Base-by-base conservation (phyloP, 2,329 filamentous ascomycete genomes). In the Lachnellula cervina region DNA sequence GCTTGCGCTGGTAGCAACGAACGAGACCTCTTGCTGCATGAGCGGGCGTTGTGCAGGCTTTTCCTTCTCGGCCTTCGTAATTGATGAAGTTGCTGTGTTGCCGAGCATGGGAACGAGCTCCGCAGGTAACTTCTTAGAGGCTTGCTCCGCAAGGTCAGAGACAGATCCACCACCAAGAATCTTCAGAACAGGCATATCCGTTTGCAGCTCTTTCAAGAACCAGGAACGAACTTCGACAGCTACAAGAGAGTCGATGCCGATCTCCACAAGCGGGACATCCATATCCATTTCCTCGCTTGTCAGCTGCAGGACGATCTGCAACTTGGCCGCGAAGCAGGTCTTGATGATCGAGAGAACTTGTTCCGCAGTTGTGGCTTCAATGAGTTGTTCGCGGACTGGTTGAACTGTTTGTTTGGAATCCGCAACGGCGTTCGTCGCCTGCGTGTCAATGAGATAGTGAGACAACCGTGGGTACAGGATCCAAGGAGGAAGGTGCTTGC, bases 181-280 rank as follows among this genome's bases (percentile, higher is more conserved):
- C 55, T 76, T 76, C 3, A 80, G 65, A 2, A 80, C 72, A 0
- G 76, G 74, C 0, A 80, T 70, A 46, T 80, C 73, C 0, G 74
- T 64, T 0, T 73, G 57, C 0, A 79, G 46, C 38, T 75, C 67
- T 52, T 77, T 76, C n/a, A 73, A 40, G 56, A 80, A 76, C 78
- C 78, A 81, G 0, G 71, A 63, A 1, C 77, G 57, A 5, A 62
- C 25, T 38, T 62, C 59, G 17, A 62, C 59, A 17, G 55, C 59
- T 23, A 62, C 38, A 13, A 62, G 43, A 38, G 57, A 60, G 23
- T 62, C 59, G 14, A 72, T 3, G 76, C 71, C 66, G 9, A 71
- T 64, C 48, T 74, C 70, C 3, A 62, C 59, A 5, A 68, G 52
- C 9, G 64, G 21, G 14, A 25, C 68, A 25, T 49, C 35, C 2